Evolutionary conservation across 441 rosid genomes (phyloP).

Genomic region (Viola pubescens): DNA sequence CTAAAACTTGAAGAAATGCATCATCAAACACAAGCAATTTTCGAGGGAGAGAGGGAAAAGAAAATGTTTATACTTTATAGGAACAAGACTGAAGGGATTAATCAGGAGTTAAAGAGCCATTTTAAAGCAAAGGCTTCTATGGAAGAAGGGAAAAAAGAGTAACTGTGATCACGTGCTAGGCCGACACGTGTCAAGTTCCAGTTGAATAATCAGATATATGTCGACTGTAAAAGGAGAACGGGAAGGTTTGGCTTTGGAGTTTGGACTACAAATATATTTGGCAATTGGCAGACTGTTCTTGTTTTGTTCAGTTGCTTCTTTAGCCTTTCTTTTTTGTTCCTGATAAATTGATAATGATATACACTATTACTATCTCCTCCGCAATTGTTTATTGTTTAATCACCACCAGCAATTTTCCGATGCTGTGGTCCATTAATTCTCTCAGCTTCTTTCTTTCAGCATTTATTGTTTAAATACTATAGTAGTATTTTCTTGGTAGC

Average conservation of each 20-base stretch:
- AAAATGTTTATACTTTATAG: not conserved
- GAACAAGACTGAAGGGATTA: slow-evolving; percentile 8
- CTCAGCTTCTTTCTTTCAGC: too few species aligned
- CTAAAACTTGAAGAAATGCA: not conserved
- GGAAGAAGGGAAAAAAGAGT: slow-evolving; percentile 12
- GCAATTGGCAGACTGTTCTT: slow-evolving; percentile 17
- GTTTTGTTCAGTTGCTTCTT: slow-evolving; percentile 1
- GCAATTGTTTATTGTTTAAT: not conserved
- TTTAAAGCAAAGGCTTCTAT: not conserved
- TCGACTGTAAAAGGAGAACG: slow-evolving; percentile 9
- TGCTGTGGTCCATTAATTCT: slow-evolving; percentile 7
- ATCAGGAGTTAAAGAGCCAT: not conserved
- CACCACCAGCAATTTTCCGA: not conserved
- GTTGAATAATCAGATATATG: slow-evolving; percentile 15
- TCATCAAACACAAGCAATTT: too few species aligned
- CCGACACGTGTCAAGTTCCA: slow-evolving; percentile 29
- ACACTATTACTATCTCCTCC: too few species aligned
- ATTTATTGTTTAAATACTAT: too few species aligned
- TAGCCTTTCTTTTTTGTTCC: not conserved
- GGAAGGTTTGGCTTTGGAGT: slow-evolving; percentile 8
- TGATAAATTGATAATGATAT: not conserved
- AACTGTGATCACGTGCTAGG: not conserved
- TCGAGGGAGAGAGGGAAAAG: not conserved
- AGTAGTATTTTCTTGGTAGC: too few species aligned
- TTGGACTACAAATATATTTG: slow-evolving; percentile 13